A percentile compares a stretch with the other conserved stretches of the same genome.
Evolutionary conservation across 257 asterid species (phyloP).

Genomic region (Solanum arcanum): DNA sequence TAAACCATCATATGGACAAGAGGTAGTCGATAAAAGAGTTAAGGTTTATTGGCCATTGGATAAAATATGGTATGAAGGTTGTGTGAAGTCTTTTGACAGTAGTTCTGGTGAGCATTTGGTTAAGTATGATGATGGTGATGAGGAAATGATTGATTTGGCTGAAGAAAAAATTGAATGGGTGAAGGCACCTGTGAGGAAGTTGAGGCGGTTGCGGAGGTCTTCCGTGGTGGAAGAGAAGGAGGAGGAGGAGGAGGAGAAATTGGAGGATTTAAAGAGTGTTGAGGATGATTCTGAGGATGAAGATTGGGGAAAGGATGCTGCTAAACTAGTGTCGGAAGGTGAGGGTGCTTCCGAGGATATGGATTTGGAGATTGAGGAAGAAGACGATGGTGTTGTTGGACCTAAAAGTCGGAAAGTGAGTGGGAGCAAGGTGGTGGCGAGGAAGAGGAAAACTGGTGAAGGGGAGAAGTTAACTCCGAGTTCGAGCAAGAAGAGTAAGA

Average conservation of each 20-base stretch:
- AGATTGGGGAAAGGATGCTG: constrained; percentile 55
- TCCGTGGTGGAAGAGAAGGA: constrained; percentile 34
- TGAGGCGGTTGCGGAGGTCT: constrained; percentile 44
- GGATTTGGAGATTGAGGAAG: constrained; percentile 56
- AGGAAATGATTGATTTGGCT: constrained; percentile 48
- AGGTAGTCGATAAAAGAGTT: constrained; percentile 47
- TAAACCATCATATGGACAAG: constrained; percentile 30
- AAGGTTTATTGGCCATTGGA: constrained; percentile 84
- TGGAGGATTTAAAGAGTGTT: constrained; percentile 13
- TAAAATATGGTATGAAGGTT: constrained; percentile 72
- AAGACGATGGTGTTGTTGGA: neutral
- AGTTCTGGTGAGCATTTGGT: constrained; percentile 71
- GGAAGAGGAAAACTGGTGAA: constrained; percentile 35
- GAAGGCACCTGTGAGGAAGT: constrained; percentile 34
- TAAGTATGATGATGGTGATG: constrained; percentile 76
- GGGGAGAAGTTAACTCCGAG: constrained; percentile 15
- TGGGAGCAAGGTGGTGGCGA: constrained; percentile 10
- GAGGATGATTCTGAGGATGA: constrained; percentile 59
- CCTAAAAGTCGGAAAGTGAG: constrained; percentile 5
- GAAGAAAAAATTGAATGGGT: constrained; percentile 63
- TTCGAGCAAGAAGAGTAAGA: constrained; percentile 44
- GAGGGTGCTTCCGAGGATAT: constrained; percentile 38
- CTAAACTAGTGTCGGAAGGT: constrained; percentile 31
- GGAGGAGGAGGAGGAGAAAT: constrained; percentile 12
- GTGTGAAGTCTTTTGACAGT: constrained; percentile 54